Percentiles rank a stretch among this genome's conserved stretches.
Evolutionary conservation across 495 filamentous ascomycete species (phyloP).

Genomic region (Aspergillus cristatus): DNA sequence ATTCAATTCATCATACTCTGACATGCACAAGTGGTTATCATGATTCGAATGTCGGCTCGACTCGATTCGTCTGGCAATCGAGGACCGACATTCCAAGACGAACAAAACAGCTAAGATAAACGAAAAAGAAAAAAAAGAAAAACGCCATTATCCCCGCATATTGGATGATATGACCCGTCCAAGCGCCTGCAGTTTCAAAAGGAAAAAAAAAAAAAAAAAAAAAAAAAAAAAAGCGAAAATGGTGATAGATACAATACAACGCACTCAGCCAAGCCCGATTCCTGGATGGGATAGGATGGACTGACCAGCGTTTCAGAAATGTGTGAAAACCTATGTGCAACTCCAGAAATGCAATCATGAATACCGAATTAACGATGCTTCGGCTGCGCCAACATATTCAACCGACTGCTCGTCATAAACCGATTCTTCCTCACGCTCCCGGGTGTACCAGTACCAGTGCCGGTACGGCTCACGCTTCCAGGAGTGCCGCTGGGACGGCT

Average conservation of each 20-base stretch:
- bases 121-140: not conserved
- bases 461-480: constrained; percentile 21
- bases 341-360: not conserved
- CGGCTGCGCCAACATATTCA: constrained; percentile 44
- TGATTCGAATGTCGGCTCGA: not conserved
- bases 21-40: not conserved
- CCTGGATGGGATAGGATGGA: no score
- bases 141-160: not conserved
- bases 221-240: constrained; percentile 2
- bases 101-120: not conserved
- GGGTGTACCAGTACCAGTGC: no score
- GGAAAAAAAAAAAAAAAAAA: constrained; percentile 4
- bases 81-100: not conserved
- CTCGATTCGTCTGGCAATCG: not conserved
- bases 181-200: not conserved
- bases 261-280: no score
- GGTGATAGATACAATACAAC: not conserved
- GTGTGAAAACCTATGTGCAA: constrained; percentile 4
- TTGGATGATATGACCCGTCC: not conserved
- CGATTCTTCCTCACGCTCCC: constrained; percentile 13
- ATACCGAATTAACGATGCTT: constrained; percentile 26
- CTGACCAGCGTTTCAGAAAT: no score
- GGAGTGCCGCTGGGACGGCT: constrained; percentile 30
- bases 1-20: not conserved
- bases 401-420: constrained; percentile 37